These are phyloP conservation scores for Apiospora phragmitis DNA, from an alignment of 2,329 filamentous ascomycete species.

Conservation along the genomic window DNA sequence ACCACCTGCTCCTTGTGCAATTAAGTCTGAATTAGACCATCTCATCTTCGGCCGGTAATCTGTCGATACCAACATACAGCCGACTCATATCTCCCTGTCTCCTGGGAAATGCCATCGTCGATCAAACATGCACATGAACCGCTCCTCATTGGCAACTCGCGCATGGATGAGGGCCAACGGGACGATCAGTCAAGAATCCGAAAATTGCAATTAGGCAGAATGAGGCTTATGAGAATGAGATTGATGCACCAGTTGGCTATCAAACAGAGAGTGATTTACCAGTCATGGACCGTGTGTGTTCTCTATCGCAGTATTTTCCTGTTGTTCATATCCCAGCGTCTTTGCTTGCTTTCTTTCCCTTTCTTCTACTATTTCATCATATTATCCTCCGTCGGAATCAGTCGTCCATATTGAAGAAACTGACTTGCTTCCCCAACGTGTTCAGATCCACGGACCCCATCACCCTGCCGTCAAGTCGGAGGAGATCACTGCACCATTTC, in stretches of 20 bases:
- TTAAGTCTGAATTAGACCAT: neutral
- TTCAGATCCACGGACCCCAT: constrained; percentile 49
- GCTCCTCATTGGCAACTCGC: too few species aligned
- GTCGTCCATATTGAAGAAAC: constrained; percentile 48
- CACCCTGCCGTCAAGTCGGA: constrained; percentile 44
- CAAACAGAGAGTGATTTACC: neutral
- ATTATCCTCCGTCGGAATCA: constrained; percentile 4
- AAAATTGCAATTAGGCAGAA: neutral
- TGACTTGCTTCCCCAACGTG: constrained; percentile 42
- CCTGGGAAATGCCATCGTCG: neutral
- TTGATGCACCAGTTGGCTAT: neutral
- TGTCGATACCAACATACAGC: neutral
- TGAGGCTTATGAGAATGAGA: neutral
- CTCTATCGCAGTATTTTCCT: neutral
- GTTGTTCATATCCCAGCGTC: neutral
- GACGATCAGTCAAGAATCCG: neutral
- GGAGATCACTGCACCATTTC: constrained; percentile 41
- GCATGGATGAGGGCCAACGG: neutral
- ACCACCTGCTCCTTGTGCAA: neutral
- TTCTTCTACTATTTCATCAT: neutral
- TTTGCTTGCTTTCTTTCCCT: neutral
- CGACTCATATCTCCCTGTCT: neutral
- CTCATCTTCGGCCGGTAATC: neutral
- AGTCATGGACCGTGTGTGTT: neutral
- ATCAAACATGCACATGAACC: neutral